These are phyloP conservation scores for Silene conica DNA, from an alignment of 148 eudicot genomes.

Conservation along the genomic window DNA sequence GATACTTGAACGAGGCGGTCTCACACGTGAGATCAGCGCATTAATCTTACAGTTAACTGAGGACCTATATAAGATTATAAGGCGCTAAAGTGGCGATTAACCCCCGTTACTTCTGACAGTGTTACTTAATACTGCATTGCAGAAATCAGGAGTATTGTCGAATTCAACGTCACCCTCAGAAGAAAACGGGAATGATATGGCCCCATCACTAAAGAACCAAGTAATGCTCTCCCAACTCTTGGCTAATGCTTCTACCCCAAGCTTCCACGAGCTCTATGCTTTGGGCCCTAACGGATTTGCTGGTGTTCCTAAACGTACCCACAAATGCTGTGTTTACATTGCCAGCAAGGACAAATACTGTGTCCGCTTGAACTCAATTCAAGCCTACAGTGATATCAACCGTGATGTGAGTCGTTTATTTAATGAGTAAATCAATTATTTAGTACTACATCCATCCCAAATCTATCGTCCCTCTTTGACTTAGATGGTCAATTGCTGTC, in stretches of 20 bases:
- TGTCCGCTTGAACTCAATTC: slow-evolving; percentile 88
- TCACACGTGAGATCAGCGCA: too few relatives aligned
- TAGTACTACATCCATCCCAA: not conserved
- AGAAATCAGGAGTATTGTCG: slow-evolving; percentile 74
- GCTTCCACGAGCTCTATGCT: slow-evolving; percentile 80
- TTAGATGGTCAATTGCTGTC: not conserved
- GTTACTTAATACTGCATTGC: slow-evolving; percentile 5
- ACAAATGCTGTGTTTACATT: slow-evolving; percentile 92
- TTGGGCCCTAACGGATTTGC: slow-evolving; percentile 57
- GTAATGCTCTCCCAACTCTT: slow-evolving; percentile 75
- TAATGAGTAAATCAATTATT: not conserved
- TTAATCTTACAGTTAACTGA: too few relatives aligned
- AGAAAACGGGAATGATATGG: slow-evolving; percentile 62
- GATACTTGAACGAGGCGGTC: too few relatives aligned
- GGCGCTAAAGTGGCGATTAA: too few relatives aligned
- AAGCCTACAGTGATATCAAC: slow-evolving; percentile 85
- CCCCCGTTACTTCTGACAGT: too few relatives aligned
- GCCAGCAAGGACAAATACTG: slow-evolving; percentile 84
- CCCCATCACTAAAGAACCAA: slow-evolving; percentile 37
- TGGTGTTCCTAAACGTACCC: slow-evolving; percentile 53
- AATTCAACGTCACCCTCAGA: slow-evolving; percentile 47
- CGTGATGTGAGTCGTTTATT: slow-evolving; percentile 73
- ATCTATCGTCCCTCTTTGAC: not conserved
- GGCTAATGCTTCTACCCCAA: slow-evolving; percentile 83
- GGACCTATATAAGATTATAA: too few relatives aligned